Percentiles rank a stretch among this genome's conserved stretches.
These are phyloP conservation scores for Eimeria praecox DNA, from an alignment of 169 alveolate species.

Conservation along the genomic window DNA sequence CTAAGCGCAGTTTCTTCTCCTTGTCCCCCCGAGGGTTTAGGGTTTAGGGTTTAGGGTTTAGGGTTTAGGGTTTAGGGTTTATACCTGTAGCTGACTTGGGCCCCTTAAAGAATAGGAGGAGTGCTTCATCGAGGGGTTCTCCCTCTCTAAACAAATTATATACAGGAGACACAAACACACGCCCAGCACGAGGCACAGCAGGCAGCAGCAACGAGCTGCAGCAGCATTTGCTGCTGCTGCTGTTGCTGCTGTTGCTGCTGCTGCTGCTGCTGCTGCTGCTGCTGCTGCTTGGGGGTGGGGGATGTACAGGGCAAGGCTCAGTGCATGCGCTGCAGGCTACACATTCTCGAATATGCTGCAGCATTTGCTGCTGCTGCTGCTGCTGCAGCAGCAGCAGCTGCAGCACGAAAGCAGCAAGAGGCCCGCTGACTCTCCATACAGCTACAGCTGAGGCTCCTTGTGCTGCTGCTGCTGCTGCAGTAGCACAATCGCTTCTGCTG, in stretches of 20 bases:
- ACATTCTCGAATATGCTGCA: background rate
- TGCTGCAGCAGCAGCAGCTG: slow-evolving; percentile 35
- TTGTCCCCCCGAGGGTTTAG: background rate
- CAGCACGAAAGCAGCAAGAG: slow-evolving; percentile 35
- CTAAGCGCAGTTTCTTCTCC: background rate
- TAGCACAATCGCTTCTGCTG: slow-evolving; percentile 22
- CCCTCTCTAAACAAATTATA: background rate
- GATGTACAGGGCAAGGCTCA: background rate
- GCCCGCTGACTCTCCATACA: slow-evolving; percentile 69
- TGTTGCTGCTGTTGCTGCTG: slow-evolving; percentile 52
- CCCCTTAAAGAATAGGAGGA: slow-evolving; percentile 25
- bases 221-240: slow-evolving; percentile 49
- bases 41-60: slow-evolving; percentile 50
- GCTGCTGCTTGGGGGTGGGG: background rate
- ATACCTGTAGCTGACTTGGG: slow-evolving; percentile 54
- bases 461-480: slow-evolving; percentile 41
- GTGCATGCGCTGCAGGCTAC: background rate
- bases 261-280: slow-evolving; percentile 10
- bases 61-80: slow-evolving; percentile 49
- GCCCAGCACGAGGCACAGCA: slow-evolving; percentile 23
- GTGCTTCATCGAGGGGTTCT: background rate
- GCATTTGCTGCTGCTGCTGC: slow-evolving; percentile 24
- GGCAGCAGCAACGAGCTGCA: slow-evolving; percentile 19
- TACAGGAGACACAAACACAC: background rate
- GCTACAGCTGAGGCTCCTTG: slow-evolving; percentile 63